Percentiles rank a stretch among this genome's conserved stretches.
Evolutionary conservation across 208 protist species (phyloP).

Genomic region (Trypanosoma scelopori): DNA sequence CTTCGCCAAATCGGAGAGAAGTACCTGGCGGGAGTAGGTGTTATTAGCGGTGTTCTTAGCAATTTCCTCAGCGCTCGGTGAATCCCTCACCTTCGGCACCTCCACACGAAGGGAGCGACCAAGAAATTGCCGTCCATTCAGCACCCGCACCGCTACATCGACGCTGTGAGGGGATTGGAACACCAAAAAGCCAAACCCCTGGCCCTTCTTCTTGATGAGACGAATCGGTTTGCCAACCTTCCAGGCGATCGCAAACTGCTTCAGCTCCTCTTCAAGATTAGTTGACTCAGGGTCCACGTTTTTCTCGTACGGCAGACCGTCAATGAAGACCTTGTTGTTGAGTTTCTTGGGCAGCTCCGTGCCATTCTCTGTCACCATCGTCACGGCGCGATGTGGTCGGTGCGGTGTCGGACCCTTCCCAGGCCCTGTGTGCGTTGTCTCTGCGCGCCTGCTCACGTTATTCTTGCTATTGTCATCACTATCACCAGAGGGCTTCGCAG

Average conservation of each 20-base stretch:
- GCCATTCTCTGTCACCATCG: slow-evolving; percentile 62
- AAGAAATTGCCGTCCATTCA: slow-evolving; percentile 89
- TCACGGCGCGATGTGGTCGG: slow-evolving; percentile 38
- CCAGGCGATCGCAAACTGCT: slow-evolving; percentile 80
- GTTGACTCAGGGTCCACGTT: slow-evolving; percentile 45
- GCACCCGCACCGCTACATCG: slow-evolving; percentile 73
- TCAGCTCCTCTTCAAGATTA: slow-evolving; percentile 79
- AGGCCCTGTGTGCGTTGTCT: neutral
- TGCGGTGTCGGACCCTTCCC: neutral
- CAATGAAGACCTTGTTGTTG: slow-evolving; percentile 91
- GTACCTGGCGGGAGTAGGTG: slow-evolving; percentile 81
- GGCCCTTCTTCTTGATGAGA: slow-evolving; percentile 87
- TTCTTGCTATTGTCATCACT: slow-evolving; percentile 3
- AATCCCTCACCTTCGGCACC: slow-evolving; percentile 78
- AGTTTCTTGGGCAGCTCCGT: slow-evolving; percentile 81
- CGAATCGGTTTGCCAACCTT: slow-evolving; percentile 84
- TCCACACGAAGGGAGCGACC: slow-evolving; percentile 85
- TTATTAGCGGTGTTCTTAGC: slow-evolving; percentile 66
- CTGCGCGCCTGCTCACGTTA: neutral
- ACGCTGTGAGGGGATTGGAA: slow-evolving; percentile 89
- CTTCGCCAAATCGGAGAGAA: slow-evolving; percentile 83
- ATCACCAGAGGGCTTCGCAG: slow-evolving; percentile 3
- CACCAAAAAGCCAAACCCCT: slow-evolving; percentile 90
- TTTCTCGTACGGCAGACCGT: slow-evolving; percentile 86
- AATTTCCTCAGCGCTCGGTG: slow-evolving; percentile 33